Conservation (phyloP, 208 protist species). For the Acanthamoeba pearcei region DNA sequence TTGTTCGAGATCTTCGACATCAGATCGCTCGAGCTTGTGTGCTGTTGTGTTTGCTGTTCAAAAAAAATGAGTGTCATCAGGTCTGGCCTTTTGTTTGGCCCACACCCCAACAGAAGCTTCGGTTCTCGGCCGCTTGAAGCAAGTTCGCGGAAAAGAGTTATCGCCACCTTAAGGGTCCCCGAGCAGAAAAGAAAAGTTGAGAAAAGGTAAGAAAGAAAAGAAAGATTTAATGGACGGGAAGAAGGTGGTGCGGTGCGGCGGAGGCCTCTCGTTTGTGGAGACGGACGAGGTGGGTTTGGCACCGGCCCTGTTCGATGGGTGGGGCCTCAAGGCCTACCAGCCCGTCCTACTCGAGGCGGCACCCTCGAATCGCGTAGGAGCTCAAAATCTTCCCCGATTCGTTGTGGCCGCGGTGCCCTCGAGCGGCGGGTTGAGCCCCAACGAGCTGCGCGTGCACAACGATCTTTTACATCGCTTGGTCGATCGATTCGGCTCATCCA, state of each 20-base stretch:
- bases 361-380: not conserved
- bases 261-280: not conserved
- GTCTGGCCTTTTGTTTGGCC: not conserved
- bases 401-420: not conserved
- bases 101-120: not conserved
- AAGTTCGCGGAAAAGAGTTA: slow-evolving; percentile 3
- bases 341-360: not conserved
- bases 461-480: not conserved
- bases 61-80: not conserved
- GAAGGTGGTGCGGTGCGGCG: not conserved
- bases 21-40: too few species aligned
- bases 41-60: not conserved
- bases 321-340: not conserved
- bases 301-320: not conserved
- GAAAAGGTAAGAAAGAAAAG: not conserved
- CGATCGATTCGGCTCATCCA: not conserved
- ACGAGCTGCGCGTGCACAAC: not conserved
- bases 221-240: not conserved
- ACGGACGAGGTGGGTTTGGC: not conserved
- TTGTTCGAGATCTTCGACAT: not conserved
- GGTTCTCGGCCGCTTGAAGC: not conserved
- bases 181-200: not conserved
- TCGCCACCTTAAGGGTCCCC: not conserved
- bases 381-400: not conserved
- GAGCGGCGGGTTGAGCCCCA: not conserved